Conservation (phyloP, 208 protist genomes). For the Balamuthia mandrillaris region DNA sequence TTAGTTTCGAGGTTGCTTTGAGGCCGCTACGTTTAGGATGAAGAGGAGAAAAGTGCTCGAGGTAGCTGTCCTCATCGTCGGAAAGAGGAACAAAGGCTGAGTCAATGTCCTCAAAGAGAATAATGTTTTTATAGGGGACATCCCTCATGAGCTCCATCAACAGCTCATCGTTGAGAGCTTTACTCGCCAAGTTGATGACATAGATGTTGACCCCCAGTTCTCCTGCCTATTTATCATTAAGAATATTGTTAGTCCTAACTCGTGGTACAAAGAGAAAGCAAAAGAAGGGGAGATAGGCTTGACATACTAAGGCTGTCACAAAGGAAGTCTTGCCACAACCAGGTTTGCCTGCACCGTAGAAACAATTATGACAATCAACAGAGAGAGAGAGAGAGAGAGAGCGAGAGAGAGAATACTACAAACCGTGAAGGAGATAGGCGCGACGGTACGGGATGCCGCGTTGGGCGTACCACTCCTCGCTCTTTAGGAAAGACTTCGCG, state of each 20-base stretch:
- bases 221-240: too few species aligned
- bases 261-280: constrained; percentile 67
- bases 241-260: too few species aligned
- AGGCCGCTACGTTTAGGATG: too few species aligned
- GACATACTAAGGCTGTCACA: constrained; percentile 45
- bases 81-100: constrained; percentile 77
- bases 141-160: constrained; percentile 76
- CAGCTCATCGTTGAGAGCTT: not conserved
- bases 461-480: constrained; percentile 80
- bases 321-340: constrained; percentile 88
- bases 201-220: constrained; percentile 84
- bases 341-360: constrained; percentile 42
- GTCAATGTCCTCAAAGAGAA: constrained; percentile 94
- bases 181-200: constrained; percentile 65
- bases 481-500: constrained; percentile 77
- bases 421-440: constrained; percentile 88
- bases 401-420: too few species aligned
- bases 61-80: not conserved
- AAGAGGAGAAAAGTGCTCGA: too few species aligned
- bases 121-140: constrained; percentile 77
- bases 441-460: constrained; percentile 90
- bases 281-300: not conserved
- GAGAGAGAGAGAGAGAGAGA: too few species aligned
- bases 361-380: too few species aligned
- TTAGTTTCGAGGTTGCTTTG: too few species aligned